phyloP scores from a whole-genome alignment of 495 filamentous ascomycete genomes.

The Aspergillus baeticus region DNA sequence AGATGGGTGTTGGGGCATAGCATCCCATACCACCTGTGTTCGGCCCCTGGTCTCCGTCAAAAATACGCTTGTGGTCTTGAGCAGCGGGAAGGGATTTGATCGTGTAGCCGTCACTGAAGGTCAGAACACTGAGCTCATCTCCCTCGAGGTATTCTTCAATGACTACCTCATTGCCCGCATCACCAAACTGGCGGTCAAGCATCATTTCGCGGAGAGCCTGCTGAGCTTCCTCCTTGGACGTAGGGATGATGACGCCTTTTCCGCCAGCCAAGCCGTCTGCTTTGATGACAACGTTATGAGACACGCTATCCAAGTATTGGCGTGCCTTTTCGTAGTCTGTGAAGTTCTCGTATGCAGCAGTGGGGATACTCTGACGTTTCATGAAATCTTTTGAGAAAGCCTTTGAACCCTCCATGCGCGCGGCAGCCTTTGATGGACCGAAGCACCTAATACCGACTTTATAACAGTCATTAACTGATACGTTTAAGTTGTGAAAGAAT shows the following conservation, averaged over 20 bases:
- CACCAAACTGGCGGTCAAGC: conserved; percentile 82
- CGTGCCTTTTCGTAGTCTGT: conserved; percentile 73
- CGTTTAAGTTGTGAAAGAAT: not conserved
- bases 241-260: conserved; percentile 88
- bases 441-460: conserved; percentile 77
- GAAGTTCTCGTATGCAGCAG: conserved; percentile 87
- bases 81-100: conserved; percentile 84
- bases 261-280: conserved; percentile 83
- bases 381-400: conserved; percentile 98
- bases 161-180: conserved; percentile 87
- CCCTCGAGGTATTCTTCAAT: conserved; percentile 94
- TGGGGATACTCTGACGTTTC: conserved; percentile 86
- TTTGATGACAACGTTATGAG: conserved; percentile 84
- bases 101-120: conserved; percentile 86
- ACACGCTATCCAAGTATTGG: conserved; percentile 70
- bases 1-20: conserved; percentile 88
- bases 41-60: conserved; percentile 85
- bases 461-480: conserved; percentile 17
- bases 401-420: conserved; percentile 93
- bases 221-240: conserved; percentile 76
- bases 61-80: conserved; percentile 94
- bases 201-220: conserved; percentile 84
- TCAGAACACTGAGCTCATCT: conserved; percentile 88
- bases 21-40: conserved; percentile 99
- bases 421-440: conserved; percentile 82